Evolutionary conservation across 495 filamentous ascomycete species (phyloP).

Genomic region (Hypoxylon trugodes): DNA sequence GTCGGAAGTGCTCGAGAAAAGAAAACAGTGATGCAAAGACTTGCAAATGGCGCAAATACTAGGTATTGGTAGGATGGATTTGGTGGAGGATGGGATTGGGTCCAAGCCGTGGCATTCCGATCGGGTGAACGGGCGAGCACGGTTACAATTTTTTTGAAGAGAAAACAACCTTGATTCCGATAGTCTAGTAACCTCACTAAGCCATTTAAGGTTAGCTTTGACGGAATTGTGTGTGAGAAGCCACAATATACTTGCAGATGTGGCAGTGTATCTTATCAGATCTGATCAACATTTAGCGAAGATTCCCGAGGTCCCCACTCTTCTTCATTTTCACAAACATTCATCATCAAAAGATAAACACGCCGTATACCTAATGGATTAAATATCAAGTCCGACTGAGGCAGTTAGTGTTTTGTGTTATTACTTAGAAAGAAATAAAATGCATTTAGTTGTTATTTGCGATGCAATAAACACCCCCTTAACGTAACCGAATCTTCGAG

Average conservation of each 20-base stretch:
- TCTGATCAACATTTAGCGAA: slow-evolving; percentile 18
- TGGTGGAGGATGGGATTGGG: slow-evolving; percentile 15
- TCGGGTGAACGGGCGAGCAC: slow-evolving; percentile 36
- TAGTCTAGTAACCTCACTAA: slow-evolving; percentile 10
- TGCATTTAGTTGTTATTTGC: too few species aligned
- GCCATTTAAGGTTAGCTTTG: background rate
- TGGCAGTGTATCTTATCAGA: slow-evolving; percentile 34
- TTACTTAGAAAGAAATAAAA: too few species aligned
- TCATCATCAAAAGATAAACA: too few species aligned
- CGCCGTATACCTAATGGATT: too few species aligned
- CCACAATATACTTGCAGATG: slow-evolving; percentile 24
- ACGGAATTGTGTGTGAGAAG: background rate
- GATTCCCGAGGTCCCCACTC: too few species aligned
- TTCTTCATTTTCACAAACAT: too few species aligned
- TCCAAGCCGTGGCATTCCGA: slow-evolving; percentile 46
- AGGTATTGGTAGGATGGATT: slow-evolving; percentile 12
- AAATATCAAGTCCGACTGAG: too few species aligned
- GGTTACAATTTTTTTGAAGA: slow-evolving; percentile 17
- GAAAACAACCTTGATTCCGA: slow-evolving; percentile 5
- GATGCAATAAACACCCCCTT: too few species aligned
- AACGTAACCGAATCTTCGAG: too few species aligned
- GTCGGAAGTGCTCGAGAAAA: slow-evolving; percentile 23
- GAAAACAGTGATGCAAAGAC: slow-evolving; percentile 26
- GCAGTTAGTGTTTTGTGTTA: too few species aligned
- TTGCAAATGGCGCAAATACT: slow-evolving; percentile 47